Percentiles rank a stretch among this genome's conserved stretches.
Conservation (phyloP, 2,329 filamentous ascomycete genomes). For the Pyrenochaeta sp. region DNA sequence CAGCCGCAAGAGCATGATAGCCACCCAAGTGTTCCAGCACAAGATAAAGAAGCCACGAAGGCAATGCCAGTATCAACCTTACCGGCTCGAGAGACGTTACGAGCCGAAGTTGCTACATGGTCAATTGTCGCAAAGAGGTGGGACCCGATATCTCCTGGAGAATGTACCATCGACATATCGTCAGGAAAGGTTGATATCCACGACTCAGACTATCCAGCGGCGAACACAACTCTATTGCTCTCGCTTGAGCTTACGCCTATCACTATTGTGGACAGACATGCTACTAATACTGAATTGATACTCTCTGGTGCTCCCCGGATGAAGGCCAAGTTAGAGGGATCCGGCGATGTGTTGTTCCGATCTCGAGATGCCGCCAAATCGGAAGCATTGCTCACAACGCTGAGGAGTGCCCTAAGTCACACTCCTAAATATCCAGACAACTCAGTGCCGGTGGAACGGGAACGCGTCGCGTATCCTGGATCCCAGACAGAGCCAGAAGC, state of each 20-base stretch:
- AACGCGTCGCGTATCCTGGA: neutral
- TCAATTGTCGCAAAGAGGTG: conserved; percentile 15
- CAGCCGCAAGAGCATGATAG: conserved; percentile 1
- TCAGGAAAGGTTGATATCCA: conserved; percentile 24
- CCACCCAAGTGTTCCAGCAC: conserved; percentile 7
- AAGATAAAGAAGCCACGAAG: conserved; percentile 7
- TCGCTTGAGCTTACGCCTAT: conserved; percentile 10
- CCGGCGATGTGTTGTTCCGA: conserved; percentile 11
- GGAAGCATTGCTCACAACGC: conserved; percentile 5
- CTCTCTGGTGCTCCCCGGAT: conserved; percentile 4
- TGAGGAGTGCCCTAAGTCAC: conserved; percentile 5
- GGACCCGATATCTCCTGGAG: conserved; percentile 17
- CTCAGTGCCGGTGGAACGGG: too few relatives aligned
- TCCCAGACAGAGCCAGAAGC: neutral
- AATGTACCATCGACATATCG: conserved; percentile 25
- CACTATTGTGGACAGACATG: conserved; percentile 4
- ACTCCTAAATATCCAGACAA: neutral
- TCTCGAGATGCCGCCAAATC: conserved; percentile 4
- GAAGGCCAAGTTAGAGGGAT: neutral
- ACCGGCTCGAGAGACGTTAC: conserved; percentile 21
- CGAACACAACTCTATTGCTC: conserved; percentile 18
- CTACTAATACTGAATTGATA: conserved; percentile 6
- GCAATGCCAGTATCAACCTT: conserved; percentile 1
- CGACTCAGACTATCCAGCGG: conserved; percentile 11
- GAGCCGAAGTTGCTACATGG: conserved; percentile 26